phyloP scores from a whole-genome alignment of 2,329 filamentous ascomycete species.

The Incumbomyces lentus region DNA sequence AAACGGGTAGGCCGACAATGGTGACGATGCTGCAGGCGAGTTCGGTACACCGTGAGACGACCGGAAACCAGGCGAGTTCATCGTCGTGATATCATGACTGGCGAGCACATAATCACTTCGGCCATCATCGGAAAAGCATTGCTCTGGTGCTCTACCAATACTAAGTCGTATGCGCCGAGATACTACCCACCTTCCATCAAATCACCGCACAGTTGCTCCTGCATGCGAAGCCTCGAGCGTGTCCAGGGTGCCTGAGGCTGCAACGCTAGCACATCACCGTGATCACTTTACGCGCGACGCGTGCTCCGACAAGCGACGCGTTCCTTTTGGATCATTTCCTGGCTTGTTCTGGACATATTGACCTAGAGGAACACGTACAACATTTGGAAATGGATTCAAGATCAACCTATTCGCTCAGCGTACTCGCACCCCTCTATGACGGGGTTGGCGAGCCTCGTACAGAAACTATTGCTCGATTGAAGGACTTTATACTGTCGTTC shows the following conservation, averaged over 20 bases:
- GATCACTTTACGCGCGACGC: constrained; percentile 16
- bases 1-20: constrained; percentile 15
- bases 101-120: too few species aligned
- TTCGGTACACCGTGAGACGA: background rate
- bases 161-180: too few species aligned
- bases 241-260: background rate
- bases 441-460: constrained; percentile 58
- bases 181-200: background rate
- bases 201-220: background rate
- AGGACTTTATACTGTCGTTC: constrained; percentile 88
- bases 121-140: too few species aligned
- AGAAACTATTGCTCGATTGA: constrained; percentile 66
- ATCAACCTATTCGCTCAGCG: constrained; percentile 74
- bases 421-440: constrained; percentile 60
- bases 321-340: background rate
- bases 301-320: constrained; percentile 7
- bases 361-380: background rate
- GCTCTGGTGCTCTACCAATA: too few species aligned
- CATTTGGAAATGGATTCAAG: constrained; percentile 64
- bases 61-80: constrained; percentile 1
- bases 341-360: too few species aligned
- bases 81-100: background rate
- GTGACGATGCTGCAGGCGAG: constrained; percentile 2
- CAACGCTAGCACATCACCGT: background rate
- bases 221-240: background rate